Percentiles rank a stretch among this genome's conserved stretches.
phyloP scores from a whole-genome alignment of 1,284 basidiomycete species.

The Omphalotus olearius region DNA sequence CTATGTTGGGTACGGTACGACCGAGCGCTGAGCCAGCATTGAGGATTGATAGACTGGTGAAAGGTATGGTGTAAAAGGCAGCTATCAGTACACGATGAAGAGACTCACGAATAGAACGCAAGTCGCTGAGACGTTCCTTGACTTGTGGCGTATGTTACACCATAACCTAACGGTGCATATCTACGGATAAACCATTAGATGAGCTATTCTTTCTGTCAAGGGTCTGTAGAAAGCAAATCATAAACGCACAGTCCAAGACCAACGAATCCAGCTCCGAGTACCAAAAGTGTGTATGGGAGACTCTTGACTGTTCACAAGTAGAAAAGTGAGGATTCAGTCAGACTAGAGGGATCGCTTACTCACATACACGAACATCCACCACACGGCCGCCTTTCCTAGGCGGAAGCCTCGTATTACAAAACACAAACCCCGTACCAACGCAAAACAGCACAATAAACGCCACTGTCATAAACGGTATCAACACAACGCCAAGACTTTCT shows the following conservation, averaged over 20 bases:
- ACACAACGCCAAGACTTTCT: background rate
- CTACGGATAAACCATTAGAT: slow-evolving; percentile 3
- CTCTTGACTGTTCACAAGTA: slow-evolving; percentile 12
- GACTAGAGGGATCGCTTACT: slow-evolving; percentile 7
- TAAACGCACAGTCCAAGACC: slow-evolving; percentile 13
- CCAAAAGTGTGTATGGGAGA: slow-evolving; percentile 16
- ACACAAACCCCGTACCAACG: slow-evolving; percentile 15
- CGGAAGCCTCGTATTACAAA: slow-evolving; percentile 16
- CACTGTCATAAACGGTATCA: slow-evolving; percentile 11
- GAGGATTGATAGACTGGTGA: slow-evolving; percentile 18
- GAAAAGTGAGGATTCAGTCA: background rate
- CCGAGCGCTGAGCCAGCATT: slow-evolving; percentile 18
- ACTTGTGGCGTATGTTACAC: slow-evolving; percentile 18
- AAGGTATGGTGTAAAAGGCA: background rate
- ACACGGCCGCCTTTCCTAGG: slow-evolving; percentile 15
- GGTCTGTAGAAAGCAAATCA: background rate
- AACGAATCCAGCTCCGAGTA: slow-evolving; percentile 16
- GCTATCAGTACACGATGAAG: background rate
- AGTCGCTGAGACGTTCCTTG: slow-evolving; percentile 15
- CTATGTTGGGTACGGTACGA: slow-evolving; percentile 14
- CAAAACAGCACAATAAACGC: slow-evolving; percentile 18
- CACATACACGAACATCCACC: slow-evolving; percentile 19
- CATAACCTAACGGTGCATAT: slow-evolving; percentile 18
- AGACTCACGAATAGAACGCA: slow-evolving; percentile 20
- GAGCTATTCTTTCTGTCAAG: background rate